Percentiles rank a stretch among this genome's conserved stretches.
Evolutionary conservation across 768 basidiomycete genomes (phyloP).

Genomic region (Paxillus involutus): DNA sequence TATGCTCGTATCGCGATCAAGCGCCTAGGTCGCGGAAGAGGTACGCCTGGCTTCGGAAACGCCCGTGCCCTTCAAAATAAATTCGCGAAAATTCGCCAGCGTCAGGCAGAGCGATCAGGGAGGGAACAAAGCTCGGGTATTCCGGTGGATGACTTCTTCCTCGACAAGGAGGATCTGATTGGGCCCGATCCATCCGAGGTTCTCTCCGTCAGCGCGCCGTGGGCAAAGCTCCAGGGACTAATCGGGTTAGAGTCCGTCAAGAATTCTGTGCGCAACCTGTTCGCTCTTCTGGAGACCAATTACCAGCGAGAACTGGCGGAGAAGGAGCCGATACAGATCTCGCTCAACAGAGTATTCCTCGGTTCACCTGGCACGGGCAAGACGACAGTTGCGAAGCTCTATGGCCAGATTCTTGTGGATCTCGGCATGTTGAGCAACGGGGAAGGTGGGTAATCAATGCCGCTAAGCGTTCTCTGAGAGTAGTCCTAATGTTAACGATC

Average conservation of each 20-base stretch:
- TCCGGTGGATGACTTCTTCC: conserved; percentile 47
- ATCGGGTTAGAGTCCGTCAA: conserved; percentile 62
- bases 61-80: conserved; percentile 59
- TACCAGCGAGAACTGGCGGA: conserved; percentile 61
- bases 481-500: too few relatives aligned
- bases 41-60: conserved; percentile 61
- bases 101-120: conserved; percentile 53
- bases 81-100: conserved; percentile 44
- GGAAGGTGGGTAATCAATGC: conserved; percentile 48
- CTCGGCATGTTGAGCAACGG: conserved; percentile 64
- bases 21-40: conserved; percentile 55
- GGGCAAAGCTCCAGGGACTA: conserved; percentile 50
- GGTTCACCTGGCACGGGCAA: conserved; percentile 74
- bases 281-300: conserved; percentile 49
- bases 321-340: conserved; percentile 48
- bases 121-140: conserved; percentile 39
- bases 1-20: conserved; percentile 53
- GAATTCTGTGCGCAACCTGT: conserved; percentile 46
- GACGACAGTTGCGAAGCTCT: conserved; percentile 66
- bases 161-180: conserved; percentile 57
- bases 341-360: conserved; percentile 64
- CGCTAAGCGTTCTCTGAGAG: too few relatives aligned
- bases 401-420: conserved; percentile 62
- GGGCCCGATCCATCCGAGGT: conserved; percentile 61
- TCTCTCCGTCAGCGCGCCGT: conserved; percentile 44